Evolutionary conservation across 2,329 filamentous ascomycete genomes (phyloP).

Genomic region (Aureobasidium zeae): DNA sequence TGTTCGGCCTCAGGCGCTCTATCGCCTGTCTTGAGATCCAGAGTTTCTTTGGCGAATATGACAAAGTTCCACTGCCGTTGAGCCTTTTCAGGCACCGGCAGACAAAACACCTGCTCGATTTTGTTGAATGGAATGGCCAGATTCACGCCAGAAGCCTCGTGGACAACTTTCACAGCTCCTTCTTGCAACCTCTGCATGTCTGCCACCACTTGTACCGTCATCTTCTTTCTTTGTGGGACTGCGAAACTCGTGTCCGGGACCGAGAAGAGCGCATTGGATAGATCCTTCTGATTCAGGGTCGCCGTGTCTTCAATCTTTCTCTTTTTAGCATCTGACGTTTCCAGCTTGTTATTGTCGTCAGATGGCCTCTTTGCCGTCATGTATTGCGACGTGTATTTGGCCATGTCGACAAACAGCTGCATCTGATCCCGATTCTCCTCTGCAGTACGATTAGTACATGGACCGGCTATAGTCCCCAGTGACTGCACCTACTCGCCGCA

Average conservation of each 20-base stretch:
- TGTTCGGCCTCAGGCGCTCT: slow-evolving; percentile 39
- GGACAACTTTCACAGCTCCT: slow-evolving; percentile 38
- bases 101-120: slow-evolving; percentile 50
- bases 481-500: slow-evolving; percentile 15
- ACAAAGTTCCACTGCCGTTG: slow-evolving; percentile 56
- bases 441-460: too few relatives aligned
- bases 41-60: slow-evolving; percentile 45
- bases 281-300: slow-evolving; percentile 23
- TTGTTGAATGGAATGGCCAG: slow-evolving; percentile 43
- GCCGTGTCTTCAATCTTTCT: slow-evolving; percentile 4
- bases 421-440: slow-evolving; percentile 20
- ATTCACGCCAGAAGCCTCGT: slow-evolving; percentile 39
- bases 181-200: slow-evolving; percentile 20
- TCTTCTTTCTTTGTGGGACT: slow-evolving; percentile 55
- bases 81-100: slow-evolving; percentile 56
- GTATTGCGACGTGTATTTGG: slow-evolving; percentile 32
- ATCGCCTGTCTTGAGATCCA: slow-evolving; percentile 36
- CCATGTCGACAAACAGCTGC: slow-evolving; percentile 41
- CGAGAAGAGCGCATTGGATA: slow-evolving; percentile 6
- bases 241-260: slow-evolving; percentile 50
- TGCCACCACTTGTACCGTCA: slow-evolving; percentile 47
- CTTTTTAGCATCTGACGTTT: slow-evolving; percentile 6
- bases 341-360: neutral
- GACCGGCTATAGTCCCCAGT: neutral
- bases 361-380: slow-evolving; percentile 18